phyloP scores from a whole-genome alignment of 1,284 basidiomycete genomes.

The Veloboletus limbatus region DNA sequence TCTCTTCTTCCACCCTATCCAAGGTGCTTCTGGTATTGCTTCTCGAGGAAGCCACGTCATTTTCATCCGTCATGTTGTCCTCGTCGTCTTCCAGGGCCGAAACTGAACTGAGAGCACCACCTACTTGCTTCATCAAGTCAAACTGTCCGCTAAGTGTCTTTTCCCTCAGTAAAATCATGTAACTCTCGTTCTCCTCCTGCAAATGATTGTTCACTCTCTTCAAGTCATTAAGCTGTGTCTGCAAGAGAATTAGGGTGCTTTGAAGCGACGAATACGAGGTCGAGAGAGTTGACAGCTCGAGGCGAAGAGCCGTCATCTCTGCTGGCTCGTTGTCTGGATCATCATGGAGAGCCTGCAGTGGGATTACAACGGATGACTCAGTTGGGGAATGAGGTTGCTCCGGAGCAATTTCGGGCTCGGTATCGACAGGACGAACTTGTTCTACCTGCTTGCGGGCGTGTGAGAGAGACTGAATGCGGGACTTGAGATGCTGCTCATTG shows the following conservation, averaged over 20 bases:
- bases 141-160: slow-evolving; percentile 85
- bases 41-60: slow-evolving; percentile 51
- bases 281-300: slow-evolving; percentile 78
- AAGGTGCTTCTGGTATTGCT: slow-evolving; percentile 56
- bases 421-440: slow-evolving; percentile 27
- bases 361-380: slow-evolving; percentile 22
- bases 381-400: slow-evolving; percentile 35
- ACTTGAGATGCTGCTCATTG: slow-evolving; percentile 84
- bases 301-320: slow-evolving; percentile 75
- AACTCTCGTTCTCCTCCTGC: slow-evolving; percentile 93
- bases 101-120: slow-evolving; percentile 43
- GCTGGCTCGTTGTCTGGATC: slow-evolving; percentile 73
- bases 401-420: slow-evolving; percentile 22
- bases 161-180: slow-evolving; percentile 87
- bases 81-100: slow-evolving; percentile 48
- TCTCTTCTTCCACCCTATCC: slow-evolving; percentile 58
- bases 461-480: slow-evolving; percentile 75
- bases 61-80: slow-evolving; percentile 44
- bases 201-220: slow-evolving; percentile 78
- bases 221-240: slow-evolving; percentile 72
- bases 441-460: slow-evolving; percentile 61
- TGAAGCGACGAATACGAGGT: slow-evolving; percentile 78
- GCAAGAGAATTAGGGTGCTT: slow-evolving; percentile 70
- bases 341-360: slow-evolving; percentile 43
- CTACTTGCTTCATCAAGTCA: slow-evolving; percentile 67